Conservation (phyloP, 169 alveolate genomes). For the Plasmodium falciparum region DNA sequence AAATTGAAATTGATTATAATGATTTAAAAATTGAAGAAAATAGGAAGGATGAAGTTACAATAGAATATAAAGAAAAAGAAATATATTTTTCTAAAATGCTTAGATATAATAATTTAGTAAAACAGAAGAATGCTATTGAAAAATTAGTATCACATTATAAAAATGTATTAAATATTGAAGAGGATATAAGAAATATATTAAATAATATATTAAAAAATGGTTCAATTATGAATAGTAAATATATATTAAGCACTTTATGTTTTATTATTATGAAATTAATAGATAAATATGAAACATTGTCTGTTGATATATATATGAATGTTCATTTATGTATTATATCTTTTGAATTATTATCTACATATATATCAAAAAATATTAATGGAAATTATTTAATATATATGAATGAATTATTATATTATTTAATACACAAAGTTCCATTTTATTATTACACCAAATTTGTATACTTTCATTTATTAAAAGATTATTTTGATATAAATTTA, state of each 20-base stretch:
- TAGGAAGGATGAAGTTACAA: slow-evolving; percentile 2
- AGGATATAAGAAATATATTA: slow-evolving; percentile 15
- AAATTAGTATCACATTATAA: slow-evolving; percentile 46
- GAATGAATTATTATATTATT: slow-evolving; percentile 56
- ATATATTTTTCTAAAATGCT: slow-evolving; percentile 32
- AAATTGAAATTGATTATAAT: slow-evolving; percentile 28
- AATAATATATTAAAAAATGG: neutral
- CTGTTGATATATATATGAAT: slow-evolving; percentile 24
- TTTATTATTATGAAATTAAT: slow-evolving; percentile 44
- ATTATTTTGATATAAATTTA: slow-evolving; percentile 3
- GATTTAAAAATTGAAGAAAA: slow-evolving; percentile 19
- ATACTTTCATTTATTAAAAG: slow-evolving; percentile 9
- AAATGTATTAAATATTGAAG: slow-evolving; percentile 13
- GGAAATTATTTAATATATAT: slow-evolving; percentile 7
- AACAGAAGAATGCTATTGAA: slow-evolving; percentile 38
- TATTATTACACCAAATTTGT: slow-evolving; percentile 44
- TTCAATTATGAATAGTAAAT: neutral
- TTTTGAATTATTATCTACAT: slow-evolving; percentile 16
- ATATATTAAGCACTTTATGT: slow-evolving; percentile 16
- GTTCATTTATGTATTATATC: slow-evolving; percentile 10
- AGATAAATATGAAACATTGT: slow-evolving; percentile 31
- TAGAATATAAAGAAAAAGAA: slow-evolving; percentile 12
- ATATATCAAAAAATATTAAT: slow-evolving; percentile 22
- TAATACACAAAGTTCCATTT: slow-evolving; percentile 33
- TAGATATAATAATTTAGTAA: slow-evolving; percentile 34